Conservation (phyloP, 257 asterid species). For the Fraxinus anomala region DNA sequence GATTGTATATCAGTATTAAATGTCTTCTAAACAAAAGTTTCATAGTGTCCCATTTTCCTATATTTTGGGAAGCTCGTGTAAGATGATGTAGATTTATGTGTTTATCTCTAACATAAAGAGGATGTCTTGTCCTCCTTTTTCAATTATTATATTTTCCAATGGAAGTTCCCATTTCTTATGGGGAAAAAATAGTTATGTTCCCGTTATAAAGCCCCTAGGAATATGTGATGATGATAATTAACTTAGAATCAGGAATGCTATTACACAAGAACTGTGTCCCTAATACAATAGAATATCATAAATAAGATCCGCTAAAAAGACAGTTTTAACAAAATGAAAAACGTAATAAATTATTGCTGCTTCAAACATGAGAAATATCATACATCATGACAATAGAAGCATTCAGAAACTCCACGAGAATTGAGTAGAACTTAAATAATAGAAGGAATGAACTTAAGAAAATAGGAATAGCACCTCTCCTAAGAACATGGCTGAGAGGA, state of each 20-base stretch:
- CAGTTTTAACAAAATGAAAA: not conserved
- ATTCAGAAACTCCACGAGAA: not conserved
- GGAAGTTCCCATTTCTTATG: not conserved
- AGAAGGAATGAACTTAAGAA: not conserved
- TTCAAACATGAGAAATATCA: not conserved
- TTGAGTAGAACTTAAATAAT: not conserved
- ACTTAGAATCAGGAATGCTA: not conserved
- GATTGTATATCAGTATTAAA: not conserved
- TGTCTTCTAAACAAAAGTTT: not conserved
- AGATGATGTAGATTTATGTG: not conserved
- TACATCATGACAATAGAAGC: not conserved
- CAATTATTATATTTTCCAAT: not conserved
- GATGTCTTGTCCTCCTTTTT: not conserved
- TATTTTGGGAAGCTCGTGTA: not conserved
- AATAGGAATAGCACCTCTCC: slow-evolving; percentile 42
- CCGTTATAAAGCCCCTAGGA: not conserved
- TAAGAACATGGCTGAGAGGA: slow-evolving; percentile 58
- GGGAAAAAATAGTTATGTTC: too few species aligned
- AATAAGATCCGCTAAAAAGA: not conserved
- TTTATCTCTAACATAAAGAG: not conserved
- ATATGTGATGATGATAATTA: not conserved
- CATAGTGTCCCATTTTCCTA: not conserved
- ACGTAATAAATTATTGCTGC: not conserved
- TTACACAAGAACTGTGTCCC: not conserved
- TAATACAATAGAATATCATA: not conserved